Base-by-base conservation (phyloP, 2,329 filamentous ascomycete species). In the Colletotrichum theobromicola region DNA sequence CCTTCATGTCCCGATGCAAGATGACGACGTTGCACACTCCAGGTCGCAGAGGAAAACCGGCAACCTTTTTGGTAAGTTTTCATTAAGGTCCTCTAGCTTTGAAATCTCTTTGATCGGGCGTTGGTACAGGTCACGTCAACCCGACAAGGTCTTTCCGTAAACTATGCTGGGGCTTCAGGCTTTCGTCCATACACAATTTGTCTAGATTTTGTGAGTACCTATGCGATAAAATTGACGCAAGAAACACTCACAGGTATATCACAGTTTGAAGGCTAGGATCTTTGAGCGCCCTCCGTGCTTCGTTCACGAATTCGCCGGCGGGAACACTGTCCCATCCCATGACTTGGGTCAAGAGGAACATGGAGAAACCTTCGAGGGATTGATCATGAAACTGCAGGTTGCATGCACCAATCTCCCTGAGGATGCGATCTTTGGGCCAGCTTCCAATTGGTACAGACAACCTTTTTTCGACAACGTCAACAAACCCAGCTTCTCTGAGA, bases 311-410 rank as follows among this genome's bases (percentile, higher is more conserved):
- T 4, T 78, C 75, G 7, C 67, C 18, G 5, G 80, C 75, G 58
- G 81, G 77, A 4, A 80, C 78, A n/a, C 66, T 63, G 1, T 75
- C 72, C 80, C 79, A 81, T 0, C 79, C 81, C 60, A 83, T 26
- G 8, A 82, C 65, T 60, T 83, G 76, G 3, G 79, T 80, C 28
- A 83, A 66, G 1, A 80, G 70, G 12, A 79, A 79, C 13, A 80
- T 58, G 4, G 75, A 81, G 63, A 83, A 83, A 0, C 80, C 80
- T 18, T 81, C 80, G 4, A 81, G 62, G n/a, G 78, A 79, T 30
- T 77, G 70, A 9, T 80, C 78, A 9, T 77, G 58, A 32, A 79
- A 80, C 16, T 75, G 42, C 6, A 77, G 64, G 57, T 80, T 79
- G 63, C 70, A 79, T 7, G 3, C n/a, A 4, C 80, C 80, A 53